phyloP scores from a whole-genome alignment of 139 green algal genomes.

The Eudorina sp. region DNA sequence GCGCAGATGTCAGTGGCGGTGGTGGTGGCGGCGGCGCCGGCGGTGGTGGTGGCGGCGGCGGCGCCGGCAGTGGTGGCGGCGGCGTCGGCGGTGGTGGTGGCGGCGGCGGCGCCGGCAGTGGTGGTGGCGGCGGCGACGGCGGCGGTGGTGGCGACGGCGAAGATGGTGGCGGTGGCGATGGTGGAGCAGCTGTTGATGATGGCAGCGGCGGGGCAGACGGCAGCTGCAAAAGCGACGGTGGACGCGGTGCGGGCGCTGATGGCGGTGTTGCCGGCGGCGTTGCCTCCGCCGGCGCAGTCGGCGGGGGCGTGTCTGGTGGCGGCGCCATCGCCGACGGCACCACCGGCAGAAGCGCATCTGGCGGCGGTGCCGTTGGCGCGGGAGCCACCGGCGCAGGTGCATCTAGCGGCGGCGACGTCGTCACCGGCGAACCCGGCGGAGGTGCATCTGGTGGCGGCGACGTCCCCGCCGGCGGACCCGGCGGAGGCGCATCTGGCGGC shows the following conservation, averaged over 20 bases:
- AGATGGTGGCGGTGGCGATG: background rate
- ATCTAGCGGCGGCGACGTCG: too few species aligned
- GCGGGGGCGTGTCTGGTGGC: background rate
- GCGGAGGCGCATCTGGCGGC: background rate
- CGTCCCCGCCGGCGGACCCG: background rate
- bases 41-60: background rate
- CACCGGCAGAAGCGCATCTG: background rate
- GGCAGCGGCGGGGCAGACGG: background rate
- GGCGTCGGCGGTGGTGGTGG: background rate
- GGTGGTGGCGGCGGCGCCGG: background rate
- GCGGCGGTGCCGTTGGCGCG: background rate
- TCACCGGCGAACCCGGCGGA: background rate
- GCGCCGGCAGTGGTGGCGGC: background rate
- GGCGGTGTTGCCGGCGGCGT: background rate
- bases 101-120: background rate
- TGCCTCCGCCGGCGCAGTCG: too few species aligned
- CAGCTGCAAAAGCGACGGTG: background rate
- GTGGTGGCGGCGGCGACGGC: background rate
- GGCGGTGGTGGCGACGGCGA: background rate
- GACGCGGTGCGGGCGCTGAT: background rate
- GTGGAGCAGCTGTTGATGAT: background rate
- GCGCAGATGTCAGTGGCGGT: background rate
- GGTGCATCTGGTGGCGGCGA: background rate
- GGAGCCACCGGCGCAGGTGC: background rate
- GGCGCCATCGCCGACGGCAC: background rate